Evolutionary conservation across 1,284 basidiomycete genomes (phyloP), one percentile per base, ranked within the genome.

Genomic region (Irpex sp.): DNA sequence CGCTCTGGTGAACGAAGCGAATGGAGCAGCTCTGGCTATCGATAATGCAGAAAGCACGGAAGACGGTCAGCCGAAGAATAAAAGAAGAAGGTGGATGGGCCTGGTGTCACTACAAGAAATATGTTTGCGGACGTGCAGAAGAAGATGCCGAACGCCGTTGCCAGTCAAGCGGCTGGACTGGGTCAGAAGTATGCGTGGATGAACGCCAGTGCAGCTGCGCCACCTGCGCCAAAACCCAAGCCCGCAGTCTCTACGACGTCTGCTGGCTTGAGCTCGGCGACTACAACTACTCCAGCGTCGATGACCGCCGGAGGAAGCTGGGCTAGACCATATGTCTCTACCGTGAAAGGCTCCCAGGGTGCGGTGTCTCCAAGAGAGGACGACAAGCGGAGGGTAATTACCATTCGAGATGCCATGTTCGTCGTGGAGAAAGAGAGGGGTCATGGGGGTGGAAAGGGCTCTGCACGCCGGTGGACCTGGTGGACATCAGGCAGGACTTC

Each of bases 61-160:
- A 49, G 82, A 79, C n/a, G 81, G 79, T 36, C 77, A 83, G 55
- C 78, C 80, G 61, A 92, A 92, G 79, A 92, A 91, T 79, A 93
- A 93, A 85, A 88, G 75, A 92, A 93, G 72, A 90, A 90, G 73
- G 63, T 57, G 17, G 89, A 92, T 35, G 92, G 92, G 0, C 91
- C 92, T 0, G 90, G 90, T 2, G 89, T 93, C 8, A 91, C 90
- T 0, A 91, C 92, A 58, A 80, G 88, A 62, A 94, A 94, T 71
- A 93, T 95, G 90, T 88, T 87, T 1, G 93, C 93, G 74, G 93
- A 94, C 69, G 90, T 93, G 68, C 80, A 89, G 67, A 94, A 94
- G 81, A 93, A 93, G 72, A 87, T 94, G 86, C 91, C 90, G 53
- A 93, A 94, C 72, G 90, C 90, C 36, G 90, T 91, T 4, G 93